These are phyloP conservation scores for Odonthalia washingtoniensis DNA, from an alignment of 31 red algal genomes.

Conservation along the genomic window DNA sequence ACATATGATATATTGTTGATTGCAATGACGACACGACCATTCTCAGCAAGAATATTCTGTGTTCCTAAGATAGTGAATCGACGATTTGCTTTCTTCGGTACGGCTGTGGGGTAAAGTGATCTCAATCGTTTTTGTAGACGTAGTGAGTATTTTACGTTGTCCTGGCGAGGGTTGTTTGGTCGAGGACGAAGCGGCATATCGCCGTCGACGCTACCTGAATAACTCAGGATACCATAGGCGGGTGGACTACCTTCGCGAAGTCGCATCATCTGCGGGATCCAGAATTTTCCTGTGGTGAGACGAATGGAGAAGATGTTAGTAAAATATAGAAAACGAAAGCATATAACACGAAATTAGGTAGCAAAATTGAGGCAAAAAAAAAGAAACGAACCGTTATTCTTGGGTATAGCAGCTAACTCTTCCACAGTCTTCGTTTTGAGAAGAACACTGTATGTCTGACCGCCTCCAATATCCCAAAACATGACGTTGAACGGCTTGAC, in stretches of 20 bases:
- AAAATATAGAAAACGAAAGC: not conserved
- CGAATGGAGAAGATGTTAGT: not conserved
- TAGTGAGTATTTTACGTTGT: conserved; percentile 46
- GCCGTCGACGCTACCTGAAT: conserved; percentile 1
- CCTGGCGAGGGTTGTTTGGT: not conserved
- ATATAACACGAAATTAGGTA: not conserved
- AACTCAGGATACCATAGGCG: conserved; percentile 45
- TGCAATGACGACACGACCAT: conserved; percentile 39
- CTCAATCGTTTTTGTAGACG: conserved; percentile 23
- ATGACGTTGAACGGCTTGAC: conserved; percentile 29
- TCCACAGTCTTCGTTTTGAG: conserved; percentile 32
- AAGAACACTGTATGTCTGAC: conserved; percentile 51
- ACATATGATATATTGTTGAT: conserved; percentile 49
- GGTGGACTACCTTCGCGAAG: conserved; percentile 8
- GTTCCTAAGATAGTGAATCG: conserved; percentile 44
- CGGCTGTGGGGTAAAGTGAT: not conserved
- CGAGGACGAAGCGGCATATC: conserved; percentile 9
- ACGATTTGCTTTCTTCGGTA: conserved; percentile 1
- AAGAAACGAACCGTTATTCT: conserved; percentile 50
- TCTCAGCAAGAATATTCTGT: conserved; percentile 30
- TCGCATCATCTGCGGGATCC: conserved; percentile 53
- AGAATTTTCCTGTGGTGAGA: conserved; percentile 32
- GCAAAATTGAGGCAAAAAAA: not conserved
- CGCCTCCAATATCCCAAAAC: conserved; percentile 40
- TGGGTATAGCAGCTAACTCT: conserved; percentile 11